Base-by-base conservation (phyloP, 495 filamentous ascomycete genomes). In the Chaetomium fimeti region DNA sequence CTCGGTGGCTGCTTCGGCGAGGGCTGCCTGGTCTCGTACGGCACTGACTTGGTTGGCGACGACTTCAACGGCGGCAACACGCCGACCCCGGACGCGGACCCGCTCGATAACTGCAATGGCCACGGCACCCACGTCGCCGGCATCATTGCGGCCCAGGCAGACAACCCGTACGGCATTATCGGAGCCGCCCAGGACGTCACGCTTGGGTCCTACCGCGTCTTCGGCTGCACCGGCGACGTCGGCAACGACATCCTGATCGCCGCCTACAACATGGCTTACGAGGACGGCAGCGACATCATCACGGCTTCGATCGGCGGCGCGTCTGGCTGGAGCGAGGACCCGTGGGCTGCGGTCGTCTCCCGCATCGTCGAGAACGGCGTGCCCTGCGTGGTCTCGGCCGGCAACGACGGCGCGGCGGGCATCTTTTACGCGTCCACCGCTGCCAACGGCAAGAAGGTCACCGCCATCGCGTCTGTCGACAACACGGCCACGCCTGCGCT, bases 231-330 rank as follows among this genome's bases (percentile, higher is more conserved):
- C 16, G 75, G 76, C 38, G 68, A 76, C 32, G 81, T 79, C 27
- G 75, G 72, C 42, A 81, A 83, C 63, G 83, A 85, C 69, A 76
- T 83, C 20, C 69, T 86, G 68, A 83, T 85, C 32, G 76, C 76
- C 15, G 84, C 84, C 7, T 86, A 84, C 65, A 78, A 82, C 69
- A 76, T 74, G 73, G 84, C 84, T 5, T 86, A 80, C 63, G 80
- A 86, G 67, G 83, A 75, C 49, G 83, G 83, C 15, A 81, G 79
- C 32, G 83, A 86, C 68, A 79, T 87, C 66, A 87, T 87, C 67
- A 83, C 84, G 28, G 82, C 82, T 13, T 85, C 83, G 7, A 81
- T 87, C 53, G 84, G 84, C n/a, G 79, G 78, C 0, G 72, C 82
- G 25, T 79, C 76, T 0, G 84, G 84, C 15, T 86, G 83, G 83